phyloP scores from a whole-genome alignment of 1,139 yeast species.

The Dujonia santamariae region DNA sequence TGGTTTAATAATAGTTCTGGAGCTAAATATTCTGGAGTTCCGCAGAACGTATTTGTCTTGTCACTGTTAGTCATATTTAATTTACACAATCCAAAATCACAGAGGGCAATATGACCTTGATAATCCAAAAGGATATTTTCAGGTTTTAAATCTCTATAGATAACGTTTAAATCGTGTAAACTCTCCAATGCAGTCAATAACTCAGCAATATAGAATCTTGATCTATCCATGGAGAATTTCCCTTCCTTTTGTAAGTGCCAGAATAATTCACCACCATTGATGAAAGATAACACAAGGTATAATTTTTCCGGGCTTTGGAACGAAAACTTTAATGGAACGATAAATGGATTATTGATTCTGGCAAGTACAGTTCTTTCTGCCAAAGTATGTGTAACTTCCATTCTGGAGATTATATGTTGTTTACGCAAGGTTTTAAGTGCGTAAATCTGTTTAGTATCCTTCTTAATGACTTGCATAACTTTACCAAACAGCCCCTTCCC shows the following conservation, averaged over 20 bases:
- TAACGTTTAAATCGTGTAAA: slow-evolving; percentile 84
- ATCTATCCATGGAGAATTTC: slow-evolving; percentile 80
- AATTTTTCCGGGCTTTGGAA: slow-evolving; percentile 95
- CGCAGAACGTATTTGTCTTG: slow-evolving; percentile 92
- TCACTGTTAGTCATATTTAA: slow-evolving; percentile 87
- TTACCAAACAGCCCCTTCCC: slow-evolving; percentile 98
- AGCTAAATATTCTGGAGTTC: slow-evolving; percentile 94
- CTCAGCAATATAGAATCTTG: slow-evolving; percentile 93
- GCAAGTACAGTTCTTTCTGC: slow-evolving; percentile 96
- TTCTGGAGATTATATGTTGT: slow-evolving; percentile 88
- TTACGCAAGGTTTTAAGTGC: slow-evolving; percentile 92
- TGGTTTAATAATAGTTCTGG: slow-evolving; percentile 89
- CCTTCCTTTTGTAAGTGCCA: slow-evolving; percentile 93
- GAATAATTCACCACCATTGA: slow-evolving; percentile 96
- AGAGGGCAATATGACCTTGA: slow-evolving; percentile 95
- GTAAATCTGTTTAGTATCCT: slow-evolving; percentile 90
- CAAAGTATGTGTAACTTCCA: slow-evolving; percentile 93
- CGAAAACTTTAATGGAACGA: slow-evolving; percentile 94
- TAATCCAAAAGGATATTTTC: slow-evolving; percentile 91
- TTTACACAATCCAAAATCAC: slow-evolving; percentile 96
- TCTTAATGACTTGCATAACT: slow-evolving; percentile 96
- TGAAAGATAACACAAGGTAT: slow-evolving; percentile 85
- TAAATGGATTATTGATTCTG: slow-evolving; percentile 91
- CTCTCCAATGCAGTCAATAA: slow-evolving; percentile 89
- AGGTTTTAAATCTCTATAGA: slow-evolving; percentile 93